These are phyloP conservation scores for Piromyces sp. DNA, from an alignment of 192 early-diverging fungal species.

Conservation along the genomic window DNA sequence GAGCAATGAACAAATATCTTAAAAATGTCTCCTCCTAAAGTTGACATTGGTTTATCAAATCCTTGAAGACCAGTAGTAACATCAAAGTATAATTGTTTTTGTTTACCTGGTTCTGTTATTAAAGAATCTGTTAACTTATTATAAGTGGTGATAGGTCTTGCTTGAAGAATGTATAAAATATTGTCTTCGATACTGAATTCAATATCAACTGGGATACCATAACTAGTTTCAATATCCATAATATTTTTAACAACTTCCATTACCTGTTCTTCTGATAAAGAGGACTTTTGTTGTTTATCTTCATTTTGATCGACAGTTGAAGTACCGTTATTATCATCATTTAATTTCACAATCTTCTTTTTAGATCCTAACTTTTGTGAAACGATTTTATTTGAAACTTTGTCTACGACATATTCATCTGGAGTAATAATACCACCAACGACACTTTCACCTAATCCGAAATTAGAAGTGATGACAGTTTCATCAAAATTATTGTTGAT, in stretches of 20 bases:
- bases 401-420: neutral
- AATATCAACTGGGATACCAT: neutral
- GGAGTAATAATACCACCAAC: neutral
- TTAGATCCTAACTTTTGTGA: neutral
- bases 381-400: neutral
- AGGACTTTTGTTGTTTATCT: neutral
- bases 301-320: neutral
- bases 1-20: no score
- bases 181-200: neutral
- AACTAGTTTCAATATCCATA: neutral
- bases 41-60: no score
- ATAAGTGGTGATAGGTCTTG: neutral
- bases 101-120: neutral
- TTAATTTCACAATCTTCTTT: neutral
- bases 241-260: neutral
- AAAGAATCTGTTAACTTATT: neutral
- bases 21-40: no score
- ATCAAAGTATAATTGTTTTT: neutral
- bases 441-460: neutral
- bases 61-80: neutral
- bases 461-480: neutral
- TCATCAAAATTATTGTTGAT: neutral
- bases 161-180: neutral
- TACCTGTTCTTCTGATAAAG: neutral
- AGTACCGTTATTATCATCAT: neutral